Base-by-base conservation (phyloP, 768 basidiomycete genomes). In the Tricholoma hemisulphureum region DNA sequence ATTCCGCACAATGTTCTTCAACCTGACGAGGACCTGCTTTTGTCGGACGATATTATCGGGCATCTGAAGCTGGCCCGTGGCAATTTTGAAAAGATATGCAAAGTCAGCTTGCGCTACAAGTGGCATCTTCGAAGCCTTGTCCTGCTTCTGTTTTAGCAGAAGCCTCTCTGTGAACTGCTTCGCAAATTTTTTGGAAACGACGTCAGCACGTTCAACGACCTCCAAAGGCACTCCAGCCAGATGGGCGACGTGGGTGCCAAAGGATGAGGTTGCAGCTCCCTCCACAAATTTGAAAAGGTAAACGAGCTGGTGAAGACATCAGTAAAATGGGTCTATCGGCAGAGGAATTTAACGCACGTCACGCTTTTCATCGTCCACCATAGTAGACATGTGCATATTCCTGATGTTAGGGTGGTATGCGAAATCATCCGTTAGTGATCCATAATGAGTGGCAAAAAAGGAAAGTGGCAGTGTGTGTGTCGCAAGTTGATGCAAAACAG, bases 371-470 rank as follows among this genome's bases (percentile, higher is more conserved):
- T 98, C 94, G 64, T 98, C 93, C 6, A 98, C 89, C 49, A 91
- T 79, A 0, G 96, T 98, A 18, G 89, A 82, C 97, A 99, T 98
- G 72, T 97, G 87, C 89, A 96, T 96, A 55, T 88, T 91, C 56
- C 92, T 80, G 63, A 98, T 91, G 66, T 95, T 97, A 1, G 92
- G 90, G 67, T 95, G 93, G 64, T 93, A 93, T 2, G 83, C 82
- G 69, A 90, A 98, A 69, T 98, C 96, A 64, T 97, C 93, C 7
- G 96, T 97, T 41, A 98, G 79, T 1, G 94, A 91, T 3, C 94
- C 94, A 63, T 98, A 99, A 72, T 99, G 97, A 0, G 97, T 99
- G 32, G 97, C 96, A 66, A 99, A 99, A 78, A 98, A 97, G 2
- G 92, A 89, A 24, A 98, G 75, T 10, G 95, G 88, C 4, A 97